Evolutionary conservation across 176 grass and related monocot species (phyloP).

Genomic region (Triticum turgidum): DNA sequence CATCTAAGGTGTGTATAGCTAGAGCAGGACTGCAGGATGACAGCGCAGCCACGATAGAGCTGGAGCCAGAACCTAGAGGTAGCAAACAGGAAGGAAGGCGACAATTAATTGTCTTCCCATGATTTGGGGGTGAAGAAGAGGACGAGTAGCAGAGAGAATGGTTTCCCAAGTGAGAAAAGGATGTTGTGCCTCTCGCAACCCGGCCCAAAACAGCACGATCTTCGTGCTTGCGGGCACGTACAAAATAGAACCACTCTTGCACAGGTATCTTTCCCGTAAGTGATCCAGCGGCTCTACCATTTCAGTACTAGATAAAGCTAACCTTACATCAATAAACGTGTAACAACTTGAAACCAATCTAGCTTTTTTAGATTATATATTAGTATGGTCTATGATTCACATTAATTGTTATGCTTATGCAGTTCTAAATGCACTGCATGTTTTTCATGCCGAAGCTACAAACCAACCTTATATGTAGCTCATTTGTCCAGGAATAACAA

Average conservation of each 20-base stretch:
- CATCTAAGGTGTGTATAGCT: too few species aligned
- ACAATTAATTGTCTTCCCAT: too few species aligned
- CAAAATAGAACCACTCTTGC: background rate
- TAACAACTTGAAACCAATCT: background rate
- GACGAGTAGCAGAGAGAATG: too few species aligned
- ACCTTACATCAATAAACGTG: background rate
- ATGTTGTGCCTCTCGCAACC: background rate
- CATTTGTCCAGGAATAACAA: background rate
- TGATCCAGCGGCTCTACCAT: background rate
- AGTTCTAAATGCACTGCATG: background rate
- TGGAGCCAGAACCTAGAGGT: too few species aligned
- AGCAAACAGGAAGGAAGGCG: too few species aligned
- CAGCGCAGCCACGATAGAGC: too few species aligned
- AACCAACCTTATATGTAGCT: background rate
- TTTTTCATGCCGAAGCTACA: background rate
- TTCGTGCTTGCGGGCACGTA: background rate
- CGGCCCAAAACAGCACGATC: background rate
- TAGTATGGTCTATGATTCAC: background rate
- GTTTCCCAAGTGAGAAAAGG: too few species aligned
- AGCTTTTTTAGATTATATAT: slow-evolving; percentile 12
- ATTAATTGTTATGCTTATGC: background rate
- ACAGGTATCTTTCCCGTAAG: background rate
- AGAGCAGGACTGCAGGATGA: too few species aligned
- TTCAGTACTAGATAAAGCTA: background rate
- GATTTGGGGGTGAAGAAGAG: too few species aligned